Conservation (phyloP, 805 yeast genomes). For the Kodamaea nitidulidarum region DNA sequence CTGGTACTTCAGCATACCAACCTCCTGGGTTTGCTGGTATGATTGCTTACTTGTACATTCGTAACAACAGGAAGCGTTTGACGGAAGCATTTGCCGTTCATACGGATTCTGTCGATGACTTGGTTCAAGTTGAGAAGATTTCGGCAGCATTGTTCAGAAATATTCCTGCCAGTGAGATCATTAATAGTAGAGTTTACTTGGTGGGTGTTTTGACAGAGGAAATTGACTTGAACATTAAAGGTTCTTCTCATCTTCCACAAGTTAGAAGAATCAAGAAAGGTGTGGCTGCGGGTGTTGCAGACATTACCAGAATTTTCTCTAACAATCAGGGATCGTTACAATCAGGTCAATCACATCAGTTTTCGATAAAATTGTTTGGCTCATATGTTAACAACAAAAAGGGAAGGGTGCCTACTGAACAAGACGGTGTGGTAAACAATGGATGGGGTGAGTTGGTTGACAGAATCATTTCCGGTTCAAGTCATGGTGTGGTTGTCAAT, state of each 20-base stretch:
- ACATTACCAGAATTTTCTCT: conserved; percentile 74
- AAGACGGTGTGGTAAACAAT: conserved; percentile 34
- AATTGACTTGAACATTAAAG: conserved; percentile 42
- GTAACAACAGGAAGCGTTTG: conserved; percentile 58
- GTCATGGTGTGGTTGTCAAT: conserved; percentile 72
- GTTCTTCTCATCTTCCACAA: conserved; percentile 23
- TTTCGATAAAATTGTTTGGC: conserved; percentile 67
- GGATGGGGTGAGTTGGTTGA: conserved; percentile 92
- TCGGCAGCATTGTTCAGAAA: conserved; percentile 79
- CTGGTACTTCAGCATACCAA: conserved; percentile 51
- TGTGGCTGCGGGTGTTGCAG: conserved; percentile 84
- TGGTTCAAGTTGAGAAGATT: conserved; percentile 57
- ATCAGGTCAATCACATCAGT: conserved; percentile 65
- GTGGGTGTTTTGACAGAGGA: conserved; percentile 76
- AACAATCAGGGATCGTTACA: conserved; percentile 55
- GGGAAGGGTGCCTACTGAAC: conserved; percentile 18
- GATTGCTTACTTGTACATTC: conserved; percentile 67
- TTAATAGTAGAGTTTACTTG: conserved; percentile 62
- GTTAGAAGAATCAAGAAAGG: conserved; percentile 61
- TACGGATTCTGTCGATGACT: conserved; percentile 53
- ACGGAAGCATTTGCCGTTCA: conserved; percentile 78
- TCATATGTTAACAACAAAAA: conserved; percentile 51
- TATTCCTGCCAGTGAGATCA: conserved; percentile 64
- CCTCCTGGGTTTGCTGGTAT: conserved; percentile 69
- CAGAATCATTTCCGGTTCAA: conserved; percentile 70